A percentile compares a stretch with the other conserved stretches of the same genome.
Conservation (phyloP, 164 flowering plant genomes). For the Stephania yunnanensis region DNA sequence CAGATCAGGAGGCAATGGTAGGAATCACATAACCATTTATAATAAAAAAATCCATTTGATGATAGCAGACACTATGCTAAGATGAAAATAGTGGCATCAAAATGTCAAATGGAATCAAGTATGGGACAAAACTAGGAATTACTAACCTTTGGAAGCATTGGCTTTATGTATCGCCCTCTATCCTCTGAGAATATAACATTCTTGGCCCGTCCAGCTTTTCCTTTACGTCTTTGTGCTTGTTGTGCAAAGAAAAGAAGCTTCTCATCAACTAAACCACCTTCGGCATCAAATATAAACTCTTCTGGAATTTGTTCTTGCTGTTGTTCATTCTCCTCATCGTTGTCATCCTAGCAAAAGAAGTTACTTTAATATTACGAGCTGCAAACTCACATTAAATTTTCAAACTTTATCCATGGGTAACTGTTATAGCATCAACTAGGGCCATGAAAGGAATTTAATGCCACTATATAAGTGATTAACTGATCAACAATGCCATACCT, state of each 20-base stretch:
- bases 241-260: conserved; percentile 96
- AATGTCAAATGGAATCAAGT: neutral
- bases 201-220: conserved; percentile 97
- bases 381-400: neutral
- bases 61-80: neutral
- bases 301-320: conserved; percentile 90
- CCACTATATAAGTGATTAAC: conserved; percentile 4
- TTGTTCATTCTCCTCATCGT: conserved; percentile 74
- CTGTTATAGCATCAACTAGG: neutral
- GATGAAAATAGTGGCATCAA: neutral
- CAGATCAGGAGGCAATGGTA: neutral
- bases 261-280: conserved; percentile 95
- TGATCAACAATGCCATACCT: conserved; percentile 32
- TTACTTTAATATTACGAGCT: neutral
- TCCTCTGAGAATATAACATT: conserved; percentile 95
- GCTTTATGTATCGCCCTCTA: conserved; percentile 91
- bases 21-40: neutral
- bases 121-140: neutral
- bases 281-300: conserved; percentile 96
- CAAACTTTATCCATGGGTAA: neutral
- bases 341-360: conserved; percentile 53
- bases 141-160: conserved; percentile 95
- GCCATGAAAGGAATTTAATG: neutral
- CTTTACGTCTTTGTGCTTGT: conserved; percentile 85
- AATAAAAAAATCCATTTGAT: neutral